phyloP scores from a whole-genome alignment of 208 protist genomes.

The Lotmaria passim region DNA sequence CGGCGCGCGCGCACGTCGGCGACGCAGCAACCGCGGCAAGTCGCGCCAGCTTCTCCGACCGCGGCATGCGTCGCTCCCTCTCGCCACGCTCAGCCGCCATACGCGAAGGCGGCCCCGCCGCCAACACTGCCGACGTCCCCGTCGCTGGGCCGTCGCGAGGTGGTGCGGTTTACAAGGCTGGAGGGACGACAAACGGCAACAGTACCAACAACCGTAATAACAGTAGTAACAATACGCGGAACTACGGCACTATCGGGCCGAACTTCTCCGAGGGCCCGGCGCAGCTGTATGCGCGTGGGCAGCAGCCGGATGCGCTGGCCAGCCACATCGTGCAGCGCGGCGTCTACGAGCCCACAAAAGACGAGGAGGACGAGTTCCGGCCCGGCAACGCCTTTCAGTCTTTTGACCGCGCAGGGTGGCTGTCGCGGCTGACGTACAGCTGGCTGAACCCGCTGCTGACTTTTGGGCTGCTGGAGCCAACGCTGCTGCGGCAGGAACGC shows the following conservation, averaged over 20 bases:
- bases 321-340: constrained; percentile 38
- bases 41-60: constrained; percentile 7
- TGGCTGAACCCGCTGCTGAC: constrained; percentile 72
- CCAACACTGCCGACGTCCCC: not conserved
- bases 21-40: not conserved
- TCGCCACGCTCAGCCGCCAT: constrained; percentile 13
- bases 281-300: constrained; percentile 11
- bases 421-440: constrained; percentile 52
- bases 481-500: constrained; percentile 63
- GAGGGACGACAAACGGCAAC: not conserved
- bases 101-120: not conserved
- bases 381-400: constrained; percentile 70
- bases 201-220: not conserved
- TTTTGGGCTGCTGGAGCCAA: constrained; percentile 57
- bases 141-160: too few species aligned
- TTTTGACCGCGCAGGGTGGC: constrained; percentile 45
- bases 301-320: constrained; percentile 7
- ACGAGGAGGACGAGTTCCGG: constrained; percentile 63
- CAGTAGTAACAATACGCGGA: not conserved
- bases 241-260: constrained; percentile 31
- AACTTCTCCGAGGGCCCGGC: constrained; percentile 24
- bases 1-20: constrained; percentile 11
- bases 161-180: not conserved
- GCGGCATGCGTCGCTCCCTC: constrained; percentile 22
- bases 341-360: constrained; percentile 50